phyloP scores from a whole-genome alignment of 495 filamentous ascomycete species.

The Aspergillus ellipticus region DNA sequence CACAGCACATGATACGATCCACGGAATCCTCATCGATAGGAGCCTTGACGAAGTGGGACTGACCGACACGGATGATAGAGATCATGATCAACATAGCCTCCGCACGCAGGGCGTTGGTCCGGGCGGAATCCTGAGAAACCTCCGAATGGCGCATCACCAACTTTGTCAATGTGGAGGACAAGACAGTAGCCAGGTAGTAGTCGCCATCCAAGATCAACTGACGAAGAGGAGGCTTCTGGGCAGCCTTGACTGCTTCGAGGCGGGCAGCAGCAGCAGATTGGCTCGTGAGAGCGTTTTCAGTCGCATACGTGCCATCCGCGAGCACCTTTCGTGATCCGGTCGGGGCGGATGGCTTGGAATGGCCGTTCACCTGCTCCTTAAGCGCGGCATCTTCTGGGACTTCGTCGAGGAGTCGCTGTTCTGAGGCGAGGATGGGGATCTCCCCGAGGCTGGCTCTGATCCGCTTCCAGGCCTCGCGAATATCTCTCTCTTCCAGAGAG shows the following conservation, averaged over 20 bases:
- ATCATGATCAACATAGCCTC: conserved; percentile 99
- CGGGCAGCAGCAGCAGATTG: conserved; percentile 84
- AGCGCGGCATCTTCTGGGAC: conserved; percentile 64
- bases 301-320: conserved; percentile 96
- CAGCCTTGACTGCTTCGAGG: conserved; percentile 93
- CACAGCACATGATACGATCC: conserved; percentile 95
- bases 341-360: conserved; percentile 68
- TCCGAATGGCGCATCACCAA: conserved; percentile 97
- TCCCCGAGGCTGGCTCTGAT: conserved; percentile 93
- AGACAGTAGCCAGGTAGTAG: conserved; percentile 92
- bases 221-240: conserved; percentile 91
- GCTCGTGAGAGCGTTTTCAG: conserved; percentile 92
- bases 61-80: conserved; percentile 93
- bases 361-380: conserved; percentile 77
- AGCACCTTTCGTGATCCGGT: conserved; percentile 87
- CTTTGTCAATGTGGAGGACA: conserved; percentile 93
- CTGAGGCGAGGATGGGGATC: conserved; percentile 94
- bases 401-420: conserved; percentile 85
- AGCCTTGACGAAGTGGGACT: conserved; percentile 95
- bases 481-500: conserved; percentile 87
- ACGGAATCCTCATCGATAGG: conserved; percentile 97
- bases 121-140: conserved; percentile 78
- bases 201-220: conserved; percentile 96
- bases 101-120: conserved; percentile 90
- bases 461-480: conserved; percentile 93